A percentile compares a stretch with the other conserved stretches of the same genome.
phyloP scores from a whole-genome alignment of 73 alveolate genomes.

The Durusdinium trenchii region DNA sequence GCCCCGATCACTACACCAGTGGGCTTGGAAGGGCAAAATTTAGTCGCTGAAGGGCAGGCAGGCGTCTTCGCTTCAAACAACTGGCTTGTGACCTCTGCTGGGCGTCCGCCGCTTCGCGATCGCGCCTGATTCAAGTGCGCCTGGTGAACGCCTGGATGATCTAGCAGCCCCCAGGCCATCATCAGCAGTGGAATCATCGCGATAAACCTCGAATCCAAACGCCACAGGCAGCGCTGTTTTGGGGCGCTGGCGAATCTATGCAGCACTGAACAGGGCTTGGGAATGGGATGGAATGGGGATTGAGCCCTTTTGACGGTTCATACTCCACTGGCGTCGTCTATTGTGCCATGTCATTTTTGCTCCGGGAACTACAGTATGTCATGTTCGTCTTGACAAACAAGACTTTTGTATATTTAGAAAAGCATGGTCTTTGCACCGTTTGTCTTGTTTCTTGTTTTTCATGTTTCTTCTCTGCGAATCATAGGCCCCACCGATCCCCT shows the following conservation, averaged over 20 bases:
- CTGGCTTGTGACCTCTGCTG: background rate
- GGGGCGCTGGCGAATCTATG: too few relatives aligned
- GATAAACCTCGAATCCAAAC: background rate
- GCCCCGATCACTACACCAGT: background rate
- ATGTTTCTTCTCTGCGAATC: too few relatives aligned
- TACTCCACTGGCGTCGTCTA: too few relatives aligned
- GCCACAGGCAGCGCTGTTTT: background rate
- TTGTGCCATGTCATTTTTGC: too few relatives aligned
- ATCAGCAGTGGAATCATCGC: background rate
- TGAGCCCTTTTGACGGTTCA: background rate
- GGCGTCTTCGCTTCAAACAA: background rate
- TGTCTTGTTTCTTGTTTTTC: too few relatives aligned
- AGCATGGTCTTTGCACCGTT: too few relatives aligned
- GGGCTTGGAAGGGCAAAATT: background rate
- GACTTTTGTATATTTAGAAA: too few relatives aligned
- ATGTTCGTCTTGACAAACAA: too few relatives aligned
- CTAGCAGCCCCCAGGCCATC: conserved; percentile 36
- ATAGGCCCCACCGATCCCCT: too few relatives aligned
- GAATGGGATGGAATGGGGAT: background rate
- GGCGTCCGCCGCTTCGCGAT: background rate
- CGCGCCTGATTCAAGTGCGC: conserved; percentile 26
- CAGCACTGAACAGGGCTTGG: too few relatives aligned
- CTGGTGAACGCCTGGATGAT: conserved; percentile 35
- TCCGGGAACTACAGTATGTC: too few relatives aligned
- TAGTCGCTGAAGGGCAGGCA: background rate